Conservation (phyloP, 73 alveolate genomes). For the Stentor roeselii region DNA sequence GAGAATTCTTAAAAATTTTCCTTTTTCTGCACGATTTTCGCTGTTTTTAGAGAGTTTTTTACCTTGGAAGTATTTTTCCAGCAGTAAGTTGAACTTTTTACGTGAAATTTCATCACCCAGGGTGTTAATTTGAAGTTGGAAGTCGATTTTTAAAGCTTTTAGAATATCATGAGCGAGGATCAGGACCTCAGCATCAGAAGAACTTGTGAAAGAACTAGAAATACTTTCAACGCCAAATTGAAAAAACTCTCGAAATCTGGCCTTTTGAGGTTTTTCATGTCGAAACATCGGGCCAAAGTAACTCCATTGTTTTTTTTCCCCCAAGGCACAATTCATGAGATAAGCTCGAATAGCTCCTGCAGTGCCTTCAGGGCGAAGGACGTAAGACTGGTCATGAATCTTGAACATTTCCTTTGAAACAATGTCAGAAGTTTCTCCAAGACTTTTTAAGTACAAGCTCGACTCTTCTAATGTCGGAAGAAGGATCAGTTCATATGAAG, state of each 20-base stretch:
- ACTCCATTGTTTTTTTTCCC: neutral
- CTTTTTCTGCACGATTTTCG: neutral
- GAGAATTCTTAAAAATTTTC: neutral
- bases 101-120: neutral
- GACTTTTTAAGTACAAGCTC: neutral
- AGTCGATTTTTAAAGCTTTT: neutral
- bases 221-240: neutral
- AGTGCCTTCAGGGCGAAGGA: neutral
- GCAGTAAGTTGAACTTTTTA: neutral
- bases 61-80: neutral
- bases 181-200: neutral
- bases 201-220: neutral
- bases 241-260: neutral
- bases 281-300: neutral
- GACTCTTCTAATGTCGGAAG: neutral
- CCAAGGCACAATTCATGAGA: neutral
- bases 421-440: neutral
- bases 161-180: neutral
- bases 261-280: neutral
- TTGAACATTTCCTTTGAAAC: neutral
- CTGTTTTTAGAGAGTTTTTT: neutral
- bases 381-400: neutral
- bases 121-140: neutral
- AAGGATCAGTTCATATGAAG: neutral
- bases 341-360: neutral